Base-by-base conservation (phyloP, 805 yeast species). In the Candida caryicola region DNA sequence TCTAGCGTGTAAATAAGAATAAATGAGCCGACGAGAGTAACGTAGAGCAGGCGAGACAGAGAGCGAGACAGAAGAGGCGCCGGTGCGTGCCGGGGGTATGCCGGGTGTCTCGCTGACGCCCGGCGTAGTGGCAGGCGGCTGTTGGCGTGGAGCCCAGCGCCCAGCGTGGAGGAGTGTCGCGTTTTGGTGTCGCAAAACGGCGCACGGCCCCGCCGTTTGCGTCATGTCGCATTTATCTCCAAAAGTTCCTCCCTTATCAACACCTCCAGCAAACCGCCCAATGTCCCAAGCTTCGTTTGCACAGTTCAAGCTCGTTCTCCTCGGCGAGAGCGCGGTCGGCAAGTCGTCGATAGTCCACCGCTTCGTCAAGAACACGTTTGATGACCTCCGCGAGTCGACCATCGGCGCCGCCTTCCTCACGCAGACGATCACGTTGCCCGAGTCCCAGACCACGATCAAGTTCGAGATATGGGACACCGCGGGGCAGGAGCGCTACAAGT, bases 381-480 rank as follows among this genome's bases (percentile, higher is more conserved):
- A 81, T 43, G 85, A 80, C 47, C 66, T 77, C 58, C 73, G 85
- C 46, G 89, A 84, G 59, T 83, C 90, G 17, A 85, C 95, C 1
- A 85, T 85, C 39, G 93, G 95, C 1, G 95, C 95, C 1, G 95
- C 93, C 2, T 85, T 84, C 57, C 66, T 82, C 36, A 82, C 91
- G 1, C 89, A 82, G 54, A 69, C 80, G 2, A 75, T 83, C 32
- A 73, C 75, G 14, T 54, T 78, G n/a, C 76, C 75, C 37, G 76
- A 67, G 25, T 49, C 55, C 23, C 73, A 77, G 12, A 62, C 68
- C 34, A 77, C 79, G 1, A 74, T 84, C 30, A 82, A 83, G 56
- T 76, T 82, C 48, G 93, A 85, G 54, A 82, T 85, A 36, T 85
- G 93, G 95, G 95, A 85, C 55, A 84, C 91, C 2, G 90, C 91